These are phyloP conservation scores for Macrolepiota fuliginosa DNA, from an alignment of 768 basidiomycete genomes.

Conservation along the genomic window DNA sequence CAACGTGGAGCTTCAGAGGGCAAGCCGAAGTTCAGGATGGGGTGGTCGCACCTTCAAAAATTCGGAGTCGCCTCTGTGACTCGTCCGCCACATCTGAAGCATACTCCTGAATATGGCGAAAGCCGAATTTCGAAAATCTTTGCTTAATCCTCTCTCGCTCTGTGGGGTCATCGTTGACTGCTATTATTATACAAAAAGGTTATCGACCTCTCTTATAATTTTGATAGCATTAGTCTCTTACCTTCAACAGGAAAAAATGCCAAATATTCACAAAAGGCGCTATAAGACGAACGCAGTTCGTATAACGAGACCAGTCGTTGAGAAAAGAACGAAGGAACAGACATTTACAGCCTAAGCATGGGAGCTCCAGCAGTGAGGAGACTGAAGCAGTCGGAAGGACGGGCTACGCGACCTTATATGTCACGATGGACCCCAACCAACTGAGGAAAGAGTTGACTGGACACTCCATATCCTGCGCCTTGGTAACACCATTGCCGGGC, in stretches of 20 bases:
- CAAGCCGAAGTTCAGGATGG: neutral
- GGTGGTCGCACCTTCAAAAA: neutral
- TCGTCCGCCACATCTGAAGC: constrained; percentile 4
- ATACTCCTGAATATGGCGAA: constrained; percentile 4
- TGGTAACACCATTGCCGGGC: no score
- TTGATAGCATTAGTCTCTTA: neutral
- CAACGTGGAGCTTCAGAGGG: neutral
- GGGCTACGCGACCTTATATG: neutral
- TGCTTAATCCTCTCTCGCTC: neutral
- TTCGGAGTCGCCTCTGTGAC: neutral
- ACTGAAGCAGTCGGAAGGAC: neutral
- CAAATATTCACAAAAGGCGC: constrained; percentile 6
- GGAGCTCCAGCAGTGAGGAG: neutral
- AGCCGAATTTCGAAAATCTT: neutral
- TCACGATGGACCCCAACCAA: neutral
- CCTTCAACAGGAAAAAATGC: constrained; percentile 7
- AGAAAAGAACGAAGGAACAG: neutral
- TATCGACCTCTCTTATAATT: neutral
- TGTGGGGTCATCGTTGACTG: neutral
- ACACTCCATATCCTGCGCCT: neutral
- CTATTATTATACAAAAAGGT: neutral
- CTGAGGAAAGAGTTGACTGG: neutral
- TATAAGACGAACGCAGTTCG: constrained; percentile 2
- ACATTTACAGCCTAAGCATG: neutral
- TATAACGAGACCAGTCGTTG: constrained; percentile 2